phyloP scores from a whole-genome alignment of 768 basidiomycete genomes.

The Mycena crocata region DNA sequence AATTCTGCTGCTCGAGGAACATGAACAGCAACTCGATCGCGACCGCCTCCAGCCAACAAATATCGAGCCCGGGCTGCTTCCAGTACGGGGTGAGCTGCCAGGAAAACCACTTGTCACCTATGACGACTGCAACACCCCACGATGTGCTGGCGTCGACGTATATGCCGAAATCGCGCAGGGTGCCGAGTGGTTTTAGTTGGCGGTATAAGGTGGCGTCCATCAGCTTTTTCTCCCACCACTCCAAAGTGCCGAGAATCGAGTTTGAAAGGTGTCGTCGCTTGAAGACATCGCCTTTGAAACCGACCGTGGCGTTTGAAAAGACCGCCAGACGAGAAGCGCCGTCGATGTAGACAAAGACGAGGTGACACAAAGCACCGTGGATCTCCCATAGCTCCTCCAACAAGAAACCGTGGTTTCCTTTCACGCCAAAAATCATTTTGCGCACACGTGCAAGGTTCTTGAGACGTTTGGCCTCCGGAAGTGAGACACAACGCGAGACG shows the following conservation, averaged over 20 bases:
- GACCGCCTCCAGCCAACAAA: conserved; percentile 14
- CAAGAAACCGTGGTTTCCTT: neutral
- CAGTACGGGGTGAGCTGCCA: neutral
- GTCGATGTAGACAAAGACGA: neutral
- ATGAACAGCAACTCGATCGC: conserved; percentile 7
- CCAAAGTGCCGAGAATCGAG: neutral
- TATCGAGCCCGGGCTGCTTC: conserved; percentile 9
- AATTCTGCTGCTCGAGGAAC: conserved; percentile 2
- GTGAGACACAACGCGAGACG: conserved; percentile 32
- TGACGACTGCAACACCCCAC: conserved; percentile 10
- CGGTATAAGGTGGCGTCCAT: neutral
- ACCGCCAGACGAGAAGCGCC: conserved; percentile 11
- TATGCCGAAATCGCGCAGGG: neutral
- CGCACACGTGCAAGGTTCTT: conserved; percentile 34
- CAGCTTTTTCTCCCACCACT: conserved; percentile 1
- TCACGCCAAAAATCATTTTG: neutral
- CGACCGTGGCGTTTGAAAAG: conserved; percentile 18
- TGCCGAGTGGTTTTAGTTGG: neutral
- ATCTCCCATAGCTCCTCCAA: conserved; percentile 1
- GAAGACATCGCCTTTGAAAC: neutral
- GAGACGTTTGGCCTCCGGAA: conserved; percentile 41
- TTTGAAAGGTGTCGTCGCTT: neutral
- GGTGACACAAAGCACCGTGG: conserved; percentile 10
- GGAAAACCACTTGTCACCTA: neutral
- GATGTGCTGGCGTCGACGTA: too few species aligned